Evolutionary conservation across 805 yeast species (phyloP).

Genomic region (Wickerhamiella bombiphila): DNA sequence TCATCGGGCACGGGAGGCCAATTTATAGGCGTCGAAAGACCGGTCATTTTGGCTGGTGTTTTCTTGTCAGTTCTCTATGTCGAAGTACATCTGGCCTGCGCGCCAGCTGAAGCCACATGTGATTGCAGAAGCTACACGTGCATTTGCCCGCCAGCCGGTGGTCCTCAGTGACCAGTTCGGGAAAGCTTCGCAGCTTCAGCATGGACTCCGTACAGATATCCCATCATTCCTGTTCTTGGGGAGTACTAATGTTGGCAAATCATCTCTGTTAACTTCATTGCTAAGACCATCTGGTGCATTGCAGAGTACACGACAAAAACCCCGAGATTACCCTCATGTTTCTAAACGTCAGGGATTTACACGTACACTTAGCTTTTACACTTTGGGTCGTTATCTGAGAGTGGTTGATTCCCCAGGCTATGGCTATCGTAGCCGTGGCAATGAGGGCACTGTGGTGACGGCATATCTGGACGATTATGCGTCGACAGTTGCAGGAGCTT

Average conservation of each 20-base stretch:
- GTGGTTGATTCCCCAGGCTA: slow-evolving; percentile 85
- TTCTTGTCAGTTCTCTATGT: too few relatives aligned
- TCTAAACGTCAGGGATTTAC: slow-evolving; percentile 39
- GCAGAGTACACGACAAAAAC: slow-evolving; percentile 16
- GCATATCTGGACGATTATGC: slow-evolving; percentile 43
- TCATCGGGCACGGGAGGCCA: too few relatives aligned
- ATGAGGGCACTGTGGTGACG: slow-evolving; percentile 57
- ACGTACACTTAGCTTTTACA: slow-evolving; percentile 54
- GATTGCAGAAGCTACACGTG: slow-evolving; percentile 18
- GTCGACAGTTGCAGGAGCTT: slow-evolving; percentile 40
- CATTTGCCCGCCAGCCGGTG: slow-evolving; percentile 18
- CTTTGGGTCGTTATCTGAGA: slow-evolving; percentile 46
- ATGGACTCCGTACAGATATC: slow-evolving; percentile 18
- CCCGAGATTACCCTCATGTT: slow-evolving; percentile 31
- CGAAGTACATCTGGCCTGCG: background rate
- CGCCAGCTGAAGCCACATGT: background rate
- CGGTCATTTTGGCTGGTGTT: too few relatives aligned
- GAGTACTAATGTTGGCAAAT: slow-evolving; percentile 76
- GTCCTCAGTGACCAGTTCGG: slow-evolving; percentile 22
- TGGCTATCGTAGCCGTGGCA: slow-evolving; percentile 49
- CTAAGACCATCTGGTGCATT: slow-evolving; percentile 7
- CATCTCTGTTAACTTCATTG: slow-evolving; percentile 54
- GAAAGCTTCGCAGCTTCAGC: slow-evolving; percentile 14
- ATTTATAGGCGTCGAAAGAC: too few relatives aligned
- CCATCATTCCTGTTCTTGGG: slow-evolving; percentile 75